Evolutionary conservation across 176 grass and related monocot species (phyloP).

Genomic region (Rhynchospora tenuis): DNA sequence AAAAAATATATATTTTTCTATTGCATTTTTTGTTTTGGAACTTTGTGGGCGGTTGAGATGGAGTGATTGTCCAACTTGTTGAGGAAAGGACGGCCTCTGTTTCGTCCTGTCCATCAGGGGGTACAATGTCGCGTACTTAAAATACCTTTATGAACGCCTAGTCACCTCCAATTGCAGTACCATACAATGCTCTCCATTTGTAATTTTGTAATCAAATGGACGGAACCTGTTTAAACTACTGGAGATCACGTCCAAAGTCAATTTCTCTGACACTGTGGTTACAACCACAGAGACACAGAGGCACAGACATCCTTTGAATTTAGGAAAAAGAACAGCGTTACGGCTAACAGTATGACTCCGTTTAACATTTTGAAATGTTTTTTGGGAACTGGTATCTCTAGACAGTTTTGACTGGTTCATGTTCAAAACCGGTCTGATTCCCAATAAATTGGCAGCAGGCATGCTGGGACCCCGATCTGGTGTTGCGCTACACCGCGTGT

Average conservation of each 20-base stretch:
- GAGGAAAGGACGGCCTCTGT: slow-evolving; percentile 2
- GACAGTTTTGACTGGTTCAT: slow-evolving; percentile 13
- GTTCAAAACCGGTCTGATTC: slow-evolving; percentile 21
- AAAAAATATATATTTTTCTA: too few species aligned
- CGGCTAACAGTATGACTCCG: background rate
- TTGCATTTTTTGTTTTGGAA: background rate
- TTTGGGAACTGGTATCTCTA: background rate
- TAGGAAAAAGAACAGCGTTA: background rate
- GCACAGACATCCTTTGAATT: background rate
- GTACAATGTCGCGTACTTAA: background rate
- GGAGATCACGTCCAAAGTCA: background rate
- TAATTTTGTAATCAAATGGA: background rate
- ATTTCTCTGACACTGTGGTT: background rate
- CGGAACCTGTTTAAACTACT: background rate
- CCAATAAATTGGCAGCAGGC: slow-evolving; percentile 16
- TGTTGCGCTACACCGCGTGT: too few species aligned
- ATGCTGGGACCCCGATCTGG: too few species aligned
- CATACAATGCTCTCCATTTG: too few species aligned
- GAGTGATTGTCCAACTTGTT: background rate
- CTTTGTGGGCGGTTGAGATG: background rate
- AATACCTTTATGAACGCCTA: background rate
- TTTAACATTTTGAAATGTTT: background rate
- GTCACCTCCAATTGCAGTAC: background rate
- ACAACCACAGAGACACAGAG: background rate
- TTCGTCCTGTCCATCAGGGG: background rate